Conservation (phyloP, 495 filamentous ascomycete genomes). For the Apodospora peruviana region DNA sequence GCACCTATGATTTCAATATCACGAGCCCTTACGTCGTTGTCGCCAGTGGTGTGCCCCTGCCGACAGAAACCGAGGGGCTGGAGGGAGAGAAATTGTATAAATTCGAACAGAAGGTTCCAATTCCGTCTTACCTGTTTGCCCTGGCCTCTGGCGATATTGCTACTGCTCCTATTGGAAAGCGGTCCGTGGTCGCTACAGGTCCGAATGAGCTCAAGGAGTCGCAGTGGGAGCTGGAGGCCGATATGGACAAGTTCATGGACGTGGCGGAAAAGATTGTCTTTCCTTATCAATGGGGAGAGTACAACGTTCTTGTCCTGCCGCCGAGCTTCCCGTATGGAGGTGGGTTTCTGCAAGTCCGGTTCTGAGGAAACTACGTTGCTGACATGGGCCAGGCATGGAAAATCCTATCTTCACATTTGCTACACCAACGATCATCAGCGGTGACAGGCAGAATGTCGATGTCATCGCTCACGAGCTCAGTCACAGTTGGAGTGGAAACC, state of each 20-base stretch:
- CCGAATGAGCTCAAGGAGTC: constrained; percentile 79
- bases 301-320: constrained; percentile 88
- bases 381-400: constrained; percentile 66
- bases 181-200: constrained; percentile 76
- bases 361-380: not conserved
- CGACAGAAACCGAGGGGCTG: constrained; percentile 36
- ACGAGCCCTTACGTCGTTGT: constrained; percentile 81
- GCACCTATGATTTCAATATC: constrained; percentile 82
- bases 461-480: constrained; percentile 93
- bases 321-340: constrained; percentile 81
- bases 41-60: constrained; percentile 74
- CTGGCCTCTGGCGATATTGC: constrained; percentile 85
- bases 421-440: constrained; percentile 85
- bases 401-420: constrained; percentile 92
- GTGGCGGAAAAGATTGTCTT: constrained; percentile 84
- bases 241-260: constrained; percentile 86
- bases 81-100: constrained; percentile 60
- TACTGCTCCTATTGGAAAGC: constrained; percentile 75
- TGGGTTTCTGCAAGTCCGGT: constrained; percentile 3
- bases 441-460: constrained; percentile 89
- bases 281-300: constrained; percentile 87
- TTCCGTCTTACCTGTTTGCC: constrained; percentile 91
- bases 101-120: constrained; percentile 84
- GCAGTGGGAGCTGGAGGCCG: constrained; percentile 83
- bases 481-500: constrained; percentile 90